Percentiles rank a stretch among this genome's conserved stretches.
Evolutionary conservation across 345 rosid species (phyloP).

Genomic region (Camelina sativa): DNA sequence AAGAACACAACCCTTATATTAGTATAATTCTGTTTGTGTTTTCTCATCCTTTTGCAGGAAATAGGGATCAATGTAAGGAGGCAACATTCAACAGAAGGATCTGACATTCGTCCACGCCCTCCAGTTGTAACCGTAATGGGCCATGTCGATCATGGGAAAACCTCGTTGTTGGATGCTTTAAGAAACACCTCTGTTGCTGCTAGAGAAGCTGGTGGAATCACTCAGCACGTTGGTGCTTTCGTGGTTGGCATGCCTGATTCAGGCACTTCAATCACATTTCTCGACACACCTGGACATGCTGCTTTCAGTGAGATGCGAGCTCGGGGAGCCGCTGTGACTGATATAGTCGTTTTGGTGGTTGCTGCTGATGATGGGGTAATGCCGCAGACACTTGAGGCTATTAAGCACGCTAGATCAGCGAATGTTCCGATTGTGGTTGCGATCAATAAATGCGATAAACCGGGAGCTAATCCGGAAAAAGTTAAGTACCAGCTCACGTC

Average conservation of each 20-base stretch:
- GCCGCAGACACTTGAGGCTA: constrained; percentile 97
- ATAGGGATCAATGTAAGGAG: constrained; percentile 75
- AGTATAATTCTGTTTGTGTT: constrained; percentile 5
- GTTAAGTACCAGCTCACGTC: constrained; percentile 87
- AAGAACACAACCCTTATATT: not conserved
- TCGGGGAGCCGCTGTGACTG: constrained; percentile 96
- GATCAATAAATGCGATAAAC: constrained; percentile 90
- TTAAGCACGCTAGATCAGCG: constrained; percentile 85
- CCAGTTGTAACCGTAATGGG: constrained; percentile 96
- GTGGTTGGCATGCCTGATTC: constrained; percentile 79
- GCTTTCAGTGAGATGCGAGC: constrained; percentile 98
- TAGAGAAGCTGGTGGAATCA: constrained; percentile 97
- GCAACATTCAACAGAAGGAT: constrained; percentile 74
- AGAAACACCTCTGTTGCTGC: constrained; percentile 89
- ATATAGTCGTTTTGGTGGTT: constrained; percentile 89
- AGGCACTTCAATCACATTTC: constrained; percentile 89
- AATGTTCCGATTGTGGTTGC: constrained; percentile 93
- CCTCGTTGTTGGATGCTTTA: constrained; percentile 86
- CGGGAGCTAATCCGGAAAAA: constrained; percentile 76
- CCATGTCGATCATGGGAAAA: constrained; percentile 98
- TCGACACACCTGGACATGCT: constrained; percentile 95
- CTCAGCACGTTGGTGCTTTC: constrained; percentile 96
- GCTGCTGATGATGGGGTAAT: constrained; percentile 99
- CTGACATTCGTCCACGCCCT: constrained; percentile 66
- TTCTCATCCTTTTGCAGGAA: constrained; percentile 59